A percentile compares a stretch with the other conserved stretches of the same genome.
phyloP scores from a whole-genome alignment of 2,329 filamentous ascomycete species.

The Eutypa lata region DNA sequence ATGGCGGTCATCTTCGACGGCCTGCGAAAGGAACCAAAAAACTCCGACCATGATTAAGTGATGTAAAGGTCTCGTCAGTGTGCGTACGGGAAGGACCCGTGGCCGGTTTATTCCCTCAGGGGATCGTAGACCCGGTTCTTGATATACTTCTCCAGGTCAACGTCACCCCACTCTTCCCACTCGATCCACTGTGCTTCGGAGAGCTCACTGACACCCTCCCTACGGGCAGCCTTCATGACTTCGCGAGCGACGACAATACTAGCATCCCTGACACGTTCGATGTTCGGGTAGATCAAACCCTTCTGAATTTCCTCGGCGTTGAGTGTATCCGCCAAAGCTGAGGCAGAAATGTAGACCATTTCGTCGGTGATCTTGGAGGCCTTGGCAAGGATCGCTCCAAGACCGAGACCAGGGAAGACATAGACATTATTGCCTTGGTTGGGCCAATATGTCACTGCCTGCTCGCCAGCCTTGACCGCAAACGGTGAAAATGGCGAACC shows the following conservation, averaged over 20 bases:
- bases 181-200: slow-evolving; percentile 67
- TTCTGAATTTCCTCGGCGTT: slow-evolving; percentile 77
- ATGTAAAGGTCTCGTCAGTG: slow-evolving; percentile 9
- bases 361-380: slow-evolving; percentile 81
- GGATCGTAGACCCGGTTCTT: slow-evolving; percentile 61
- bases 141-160: slow-evolving; percentile 58
- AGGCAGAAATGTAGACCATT: slow-evolving; percentile 95
- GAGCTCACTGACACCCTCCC: slow-evolving; percentile 71
- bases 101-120: slow-evolving; percentile 12
- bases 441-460: slow-evolving; percentile 66
- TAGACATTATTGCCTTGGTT: slow-evolving; percentile 88
- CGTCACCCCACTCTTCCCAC: slow-evolving; percentile 70
- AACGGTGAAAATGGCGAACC: slow-evolving; percentile 85
- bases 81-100: slow-evolving; percentile 11
- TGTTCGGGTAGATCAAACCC: slow-evolving; percentile 86
- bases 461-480: slow-evolving; percentile 58
- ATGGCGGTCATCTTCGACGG: not conserved
- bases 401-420: slow-evolving; percentile 93
- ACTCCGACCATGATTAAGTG: slow-evolving; percentile 18
- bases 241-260: slow-evolving; percentile 82
- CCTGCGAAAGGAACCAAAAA: not conserved
- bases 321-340: slow-evolving; percentile 73
- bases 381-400: slow-evolving; percentile 90
- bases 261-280: slow-evolving; percentile 88
- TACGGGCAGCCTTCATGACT: slow-evolving; percentile 88